These are phyloP conservation scores for Trichosporon faecale DNA, from an alignment of 1,284 basidiomycete genomes.

Conservation along the genomic window DNA sequence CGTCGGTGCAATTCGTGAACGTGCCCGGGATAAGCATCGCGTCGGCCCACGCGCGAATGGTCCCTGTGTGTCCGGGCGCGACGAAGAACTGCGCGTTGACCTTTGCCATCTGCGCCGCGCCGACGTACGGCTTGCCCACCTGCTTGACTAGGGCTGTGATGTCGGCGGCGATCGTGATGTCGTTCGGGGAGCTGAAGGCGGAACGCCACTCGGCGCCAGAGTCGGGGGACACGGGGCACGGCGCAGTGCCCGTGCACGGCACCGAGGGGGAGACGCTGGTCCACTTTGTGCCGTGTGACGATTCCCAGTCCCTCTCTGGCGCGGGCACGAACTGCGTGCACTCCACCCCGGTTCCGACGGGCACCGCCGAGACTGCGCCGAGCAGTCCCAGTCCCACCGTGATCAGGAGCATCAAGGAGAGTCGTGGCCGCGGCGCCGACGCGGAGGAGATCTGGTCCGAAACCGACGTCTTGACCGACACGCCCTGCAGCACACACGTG, in stretches of 20 bases:
- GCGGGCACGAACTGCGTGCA: neutral
- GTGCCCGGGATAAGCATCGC: neutral
- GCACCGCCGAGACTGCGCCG: neutral
- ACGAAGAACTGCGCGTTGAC: neutral
- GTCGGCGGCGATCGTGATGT: neutral
- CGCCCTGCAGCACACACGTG: neutral
- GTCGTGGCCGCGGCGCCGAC: neutral
- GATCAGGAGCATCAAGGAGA: neutral
- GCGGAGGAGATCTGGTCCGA: neutral
- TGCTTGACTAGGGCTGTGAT: neutral
- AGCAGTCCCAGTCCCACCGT: neutral
- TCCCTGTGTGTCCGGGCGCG: neutral
- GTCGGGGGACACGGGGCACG: neutral
- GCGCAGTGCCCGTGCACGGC: neutral
- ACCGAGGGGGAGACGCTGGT: neutral
- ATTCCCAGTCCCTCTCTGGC: neutral
- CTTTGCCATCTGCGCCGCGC: neutral
- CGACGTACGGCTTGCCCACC: neutral
- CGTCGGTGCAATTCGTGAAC: neutral
- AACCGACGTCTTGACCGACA: neutral
- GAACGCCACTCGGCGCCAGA: neutral
- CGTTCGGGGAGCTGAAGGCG: neutral
- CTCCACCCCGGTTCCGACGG: neutral
- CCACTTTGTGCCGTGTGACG: neutral
- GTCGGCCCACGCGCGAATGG: neutral